These are phyloP conservation scores for Collybia sordida DNA, from an alignment of 768 basidiomycete species.

Conservation along the genomic window DNA sequence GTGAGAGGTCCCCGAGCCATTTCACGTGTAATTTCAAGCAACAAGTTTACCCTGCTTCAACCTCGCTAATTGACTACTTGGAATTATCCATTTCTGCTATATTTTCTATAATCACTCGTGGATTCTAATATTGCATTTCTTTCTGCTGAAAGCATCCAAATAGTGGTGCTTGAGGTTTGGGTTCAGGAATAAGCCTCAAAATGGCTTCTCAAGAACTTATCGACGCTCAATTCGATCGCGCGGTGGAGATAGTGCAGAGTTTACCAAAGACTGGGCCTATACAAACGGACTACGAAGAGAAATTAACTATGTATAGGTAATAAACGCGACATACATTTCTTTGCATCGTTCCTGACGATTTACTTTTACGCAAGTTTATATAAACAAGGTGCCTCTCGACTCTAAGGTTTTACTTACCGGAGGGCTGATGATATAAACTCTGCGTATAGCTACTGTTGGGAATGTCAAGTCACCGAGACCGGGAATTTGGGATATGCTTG, in stretches of 20 bases:
- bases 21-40: too few relatives aligned
- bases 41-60: too few relatives aligned
- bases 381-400: conserved; percentile 73
- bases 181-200: background rate
- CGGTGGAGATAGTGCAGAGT: conserved; percentile 91
- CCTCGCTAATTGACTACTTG: too few relatives aligned
- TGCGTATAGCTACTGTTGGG: conserved; percentile 69
- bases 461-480: conserved; percentile 81
- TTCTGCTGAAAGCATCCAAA: too few relatives aligned
- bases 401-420: too few relatives aligned
- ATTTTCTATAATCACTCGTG: too few relatives aligned
- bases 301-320: conserved; percentile 89
- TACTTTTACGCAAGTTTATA: conserved; percentile 58
- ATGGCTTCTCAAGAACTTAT: conserved; percentile 71
- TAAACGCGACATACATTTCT: conserved; percentile 14
- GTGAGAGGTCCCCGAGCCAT: too few relatives aligned
- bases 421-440: background rate
- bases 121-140: too few relatives aligned
- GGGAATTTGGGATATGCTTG: conserved; percentile 88
- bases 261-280: conserved; percentile 94
- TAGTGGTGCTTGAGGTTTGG: too few relatives aligned
- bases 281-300: conserved; percentile 95
- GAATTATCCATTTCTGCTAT: too few relatives aligned
- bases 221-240: conserved; percentile 87
- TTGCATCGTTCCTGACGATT: background rate